These are phyloP conservation scores for Gastrolobium bilobum DNA, from an alignment of 306 rosid species.

Conservation along the genomic window DNA sequence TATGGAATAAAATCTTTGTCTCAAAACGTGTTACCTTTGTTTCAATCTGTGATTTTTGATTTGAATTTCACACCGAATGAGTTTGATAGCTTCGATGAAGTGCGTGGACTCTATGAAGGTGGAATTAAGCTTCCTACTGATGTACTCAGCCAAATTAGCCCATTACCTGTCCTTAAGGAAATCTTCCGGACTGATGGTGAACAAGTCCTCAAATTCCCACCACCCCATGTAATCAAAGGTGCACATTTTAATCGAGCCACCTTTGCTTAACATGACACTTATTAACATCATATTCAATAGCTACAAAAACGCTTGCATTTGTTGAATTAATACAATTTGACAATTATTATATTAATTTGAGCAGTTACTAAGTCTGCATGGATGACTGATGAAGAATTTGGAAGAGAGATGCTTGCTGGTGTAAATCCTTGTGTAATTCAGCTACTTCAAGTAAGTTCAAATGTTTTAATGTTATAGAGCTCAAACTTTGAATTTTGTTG, in stretches of 20 bases:
- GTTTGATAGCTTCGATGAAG: constrained; percentile 70
- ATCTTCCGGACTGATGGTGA: constrained; percentile 75
- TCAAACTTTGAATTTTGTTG: not conserved
- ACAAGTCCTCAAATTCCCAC: constrained; percentile 60
- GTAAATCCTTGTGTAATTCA: constrained; percentile 68
- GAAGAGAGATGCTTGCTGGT: constrained; percentile 89
- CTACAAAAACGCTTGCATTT: not conserved
- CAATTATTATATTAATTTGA: constrained; percentile 3
- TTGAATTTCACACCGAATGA: constrained; percentile 48
- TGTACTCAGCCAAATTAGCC: constrained; percentile 55
- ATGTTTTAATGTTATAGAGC: not conserved
- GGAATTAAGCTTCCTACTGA: constrained; percentile 61
- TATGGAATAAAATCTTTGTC: constrained; percentile 66
- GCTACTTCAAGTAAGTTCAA: constrained; percentile 43
- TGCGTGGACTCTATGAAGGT: constrained; percentile 66
- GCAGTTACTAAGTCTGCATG: constrained; percentile 71
- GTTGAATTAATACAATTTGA: not conserved
- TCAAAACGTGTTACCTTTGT: constrained; percentile 55
- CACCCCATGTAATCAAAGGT: constrained; percentile 78
- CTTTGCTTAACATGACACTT: no score
- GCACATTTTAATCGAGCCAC: not conserved
- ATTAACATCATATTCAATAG: no score
- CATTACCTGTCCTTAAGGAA: constrained; percentile 69
- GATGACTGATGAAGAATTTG: constrained; percentile 88
- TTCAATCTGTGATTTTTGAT: constrained; percentile 50